These are phyloP conservation scores for Isabelozyma gotoi DNA, from an alignment of 805 yeast genomes.

Conservation along the genomic window DNA sequence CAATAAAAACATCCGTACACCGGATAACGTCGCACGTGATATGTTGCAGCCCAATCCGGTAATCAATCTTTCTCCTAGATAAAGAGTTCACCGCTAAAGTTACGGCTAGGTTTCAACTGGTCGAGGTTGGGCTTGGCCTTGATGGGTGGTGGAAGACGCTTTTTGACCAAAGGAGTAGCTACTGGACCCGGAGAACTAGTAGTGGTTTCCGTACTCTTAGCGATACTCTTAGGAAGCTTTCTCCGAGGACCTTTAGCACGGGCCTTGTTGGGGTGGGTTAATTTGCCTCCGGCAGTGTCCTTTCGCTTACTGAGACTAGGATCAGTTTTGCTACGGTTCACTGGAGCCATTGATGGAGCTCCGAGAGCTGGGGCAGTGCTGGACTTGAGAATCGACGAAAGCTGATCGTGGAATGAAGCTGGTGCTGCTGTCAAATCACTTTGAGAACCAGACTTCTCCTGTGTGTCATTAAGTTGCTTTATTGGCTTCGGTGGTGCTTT, in stretches of 20 bases:
- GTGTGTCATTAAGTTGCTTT: not conserved
- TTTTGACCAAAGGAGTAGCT: constrained; percentile 3
- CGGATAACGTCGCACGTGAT: too few relatives aligned
- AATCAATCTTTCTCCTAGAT: constrained; percentile 13
- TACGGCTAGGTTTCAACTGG: constrained; percentile 22
- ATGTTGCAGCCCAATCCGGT: not conserved
- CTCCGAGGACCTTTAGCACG: constrained; percentile 56
- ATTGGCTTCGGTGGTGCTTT: not conserved
- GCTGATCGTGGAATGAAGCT: constrained; percentile 16
- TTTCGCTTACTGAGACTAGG: constrained; percentile 10
- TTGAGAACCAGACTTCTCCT: not conserved
- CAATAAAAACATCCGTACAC: too few relatives aligned
- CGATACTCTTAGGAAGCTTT: constrained; percentile 36
- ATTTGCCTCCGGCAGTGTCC: constrained; percentile 20
- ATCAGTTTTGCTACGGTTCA: constrained; percentile 4
- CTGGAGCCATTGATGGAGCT: not conserved
- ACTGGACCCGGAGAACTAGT: not conserved
- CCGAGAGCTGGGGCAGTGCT: constrained; percentile 22
- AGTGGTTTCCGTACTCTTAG: not conserved
- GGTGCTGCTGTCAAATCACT: not conserved
- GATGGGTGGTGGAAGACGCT: constrained; percentile 16
- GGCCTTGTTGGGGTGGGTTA: constrained; percentile 45
- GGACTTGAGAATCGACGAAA: constrained; percentile 27
- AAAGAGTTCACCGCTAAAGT: constrained; percentile 31
- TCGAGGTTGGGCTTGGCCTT: constrained; percentile 17